phyloP scores from a whole-genome alignment of 2,329 filamentous ascomycete species.

The Trichoderma sp. region DNA sequence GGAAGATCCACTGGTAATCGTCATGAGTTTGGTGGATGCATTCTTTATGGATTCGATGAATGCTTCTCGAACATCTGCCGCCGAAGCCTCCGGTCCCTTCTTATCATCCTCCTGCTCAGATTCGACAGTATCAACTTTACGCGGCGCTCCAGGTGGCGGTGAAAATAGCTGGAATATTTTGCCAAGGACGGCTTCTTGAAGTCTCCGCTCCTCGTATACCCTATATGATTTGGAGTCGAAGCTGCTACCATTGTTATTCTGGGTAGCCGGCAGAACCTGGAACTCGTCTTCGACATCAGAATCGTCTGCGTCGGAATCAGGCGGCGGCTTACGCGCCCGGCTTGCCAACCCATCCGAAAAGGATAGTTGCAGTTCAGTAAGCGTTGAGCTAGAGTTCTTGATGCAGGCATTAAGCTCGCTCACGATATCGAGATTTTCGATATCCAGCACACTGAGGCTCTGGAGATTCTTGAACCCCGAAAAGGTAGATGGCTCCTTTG shows the following conservation, averaged over 20 bases:
- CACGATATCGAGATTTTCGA: slow-evolving; percentile 58
- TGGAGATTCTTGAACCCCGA: slow-evolving; percentile 59
- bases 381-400: slow-evolving; percentile 53
- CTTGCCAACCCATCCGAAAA: slow-evolving; percentile 56
- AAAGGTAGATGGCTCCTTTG: slow-evolving; percentile 53
- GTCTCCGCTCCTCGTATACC: slow-evolving; percentile 55
- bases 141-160: slow-evolving; percentile 39
- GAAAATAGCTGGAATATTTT: slow-evolving; percentile 55
- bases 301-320: slow-evolving; percentile 47
- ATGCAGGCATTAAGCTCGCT: slow-evolving; percentile 59
- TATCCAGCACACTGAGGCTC: slow-evolving; percentile 58
- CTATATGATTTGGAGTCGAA: slow-evolving; percentile 47
- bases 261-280: slow-evolving; percentile 43
- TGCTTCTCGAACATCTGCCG: slow-evolving; percentile 33
- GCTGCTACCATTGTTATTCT: slow-evolving; percentile 29
- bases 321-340: slow-evolving; percentile 40
- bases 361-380: slow-evolving; percentile 58
- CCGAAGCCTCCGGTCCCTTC: slow-evolving; percentile 26
- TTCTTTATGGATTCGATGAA: slow-evolving; percentile 40
- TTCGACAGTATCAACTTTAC: slow-evolving; percentile 27
- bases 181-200: slow-evolving; percentile 55
- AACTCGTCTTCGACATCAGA: slow-evolving; percentile 60
- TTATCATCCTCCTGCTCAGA: slow-evolving; percentile 25
- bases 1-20: slow-evolving; percentile 40
- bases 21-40: slow-evolving; percentile 47